These are phyloP conservation scores for Cyclotella choctawhatcheeana DNA, from an alignment of 108 stramenopile genomes.

Conservation along the genomic window DNA sequence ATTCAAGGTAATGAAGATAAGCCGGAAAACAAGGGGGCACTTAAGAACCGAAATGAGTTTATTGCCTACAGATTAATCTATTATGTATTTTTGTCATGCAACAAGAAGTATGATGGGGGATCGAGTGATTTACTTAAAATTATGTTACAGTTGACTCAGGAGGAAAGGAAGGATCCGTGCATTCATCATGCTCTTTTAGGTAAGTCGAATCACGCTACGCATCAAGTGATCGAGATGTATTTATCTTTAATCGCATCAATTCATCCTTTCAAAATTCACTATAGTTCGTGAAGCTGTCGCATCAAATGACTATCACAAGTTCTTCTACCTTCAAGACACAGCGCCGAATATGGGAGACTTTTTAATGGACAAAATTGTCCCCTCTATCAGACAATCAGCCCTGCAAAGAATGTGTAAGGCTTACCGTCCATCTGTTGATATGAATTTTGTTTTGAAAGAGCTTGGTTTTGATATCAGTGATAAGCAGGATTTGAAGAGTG, in stretches of 20 bases:
- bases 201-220: conserved; percentile 2
- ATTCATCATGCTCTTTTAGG: conserved; percentile 67
- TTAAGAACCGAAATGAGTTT: conserved; percentile 72
- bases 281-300: conserved; percentile 76
- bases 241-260: not conserved
- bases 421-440: conserved; percentile 66
- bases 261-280: too few relatives aligned
- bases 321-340: conserved; percentile 64
- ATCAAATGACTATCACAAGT: conserved; percentile 64
- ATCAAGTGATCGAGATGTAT: too few relatives aligned
- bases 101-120: conserved; percentile 69
- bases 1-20: conserved; percentile 33
- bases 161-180: conserved; percentile 57
- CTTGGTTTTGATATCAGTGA: conserved; percentile 60
- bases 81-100: conserved; percentile 75
- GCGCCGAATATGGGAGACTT: conserved; percentile 65
- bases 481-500: conserved; percentile 29
- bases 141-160: conserved; percentile 55
- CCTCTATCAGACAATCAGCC: conserved; percentile 61
- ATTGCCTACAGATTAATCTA: conserved; percentile 84
- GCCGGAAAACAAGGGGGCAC: conserved; percentile 29
- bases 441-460: conserved; percentile 53
- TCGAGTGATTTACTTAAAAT: conserved; percentile 72
- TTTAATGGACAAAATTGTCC: conserved; percentile 72
- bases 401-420: conserved; percentile 68